Evolutionary conservation across 495 filamentous ascomycete species (phyloP).

Genomic region (Penicillium lividum): DNA sequence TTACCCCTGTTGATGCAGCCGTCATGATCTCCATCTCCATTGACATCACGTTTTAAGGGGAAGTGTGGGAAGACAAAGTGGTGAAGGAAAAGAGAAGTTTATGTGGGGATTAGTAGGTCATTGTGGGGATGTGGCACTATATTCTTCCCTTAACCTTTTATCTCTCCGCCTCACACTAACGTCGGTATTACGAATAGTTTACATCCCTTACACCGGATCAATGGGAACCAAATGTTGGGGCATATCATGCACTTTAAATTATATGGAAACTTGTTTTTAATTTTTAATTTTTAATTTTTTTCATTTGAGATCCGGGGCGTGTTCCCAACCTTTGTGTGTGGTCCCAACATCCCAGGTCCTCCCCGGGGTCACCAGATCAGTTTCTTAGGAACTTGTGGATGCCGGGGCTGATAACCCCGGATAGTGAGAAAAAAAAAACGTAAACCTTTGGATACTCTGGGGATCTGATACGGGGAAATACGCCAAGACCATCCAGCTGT

Average conservation of each 20-base stretch:
- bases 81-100: not conserved
- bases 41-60: not conserved
- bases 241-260: too few relatives aligned
- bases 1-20: conserved; percentile 20
- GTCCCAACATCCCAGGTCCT: not conserved
- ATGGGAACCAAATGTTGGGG: not conserved
- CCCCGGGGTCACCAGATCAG: not conserved
- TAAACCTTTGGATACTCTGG: not conserved
- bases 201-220: not conserved
- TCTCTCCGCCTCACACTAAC: not conserved
- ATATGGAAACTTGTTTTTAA: too few relatives aligned
- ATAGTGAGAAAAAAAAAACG: not conserved
- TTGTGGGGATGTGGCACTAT: conserved; percentile 26
- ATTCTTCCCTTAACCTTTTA: not conserved
- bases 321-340: not conserved
- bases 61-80: conserved; percentile 1
- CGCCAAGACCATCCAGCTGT: conserved; percentile 3
- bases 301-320: too few relatives aligned
- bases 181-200: not conserved
- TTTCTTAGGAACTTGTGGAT: not conserved
- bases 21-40: conserved; percentile 26
- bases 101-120: conserved; percentile 17
- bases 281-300: too few relatives aligned
- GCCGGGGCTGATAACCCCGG: not conserved
- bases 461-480: conserved; percentile 3